Evolutionary conservation across 2,329 filamentous ascomycete genomes (phyloP).

Genomic region (Clarireedia paspali): DNA sequence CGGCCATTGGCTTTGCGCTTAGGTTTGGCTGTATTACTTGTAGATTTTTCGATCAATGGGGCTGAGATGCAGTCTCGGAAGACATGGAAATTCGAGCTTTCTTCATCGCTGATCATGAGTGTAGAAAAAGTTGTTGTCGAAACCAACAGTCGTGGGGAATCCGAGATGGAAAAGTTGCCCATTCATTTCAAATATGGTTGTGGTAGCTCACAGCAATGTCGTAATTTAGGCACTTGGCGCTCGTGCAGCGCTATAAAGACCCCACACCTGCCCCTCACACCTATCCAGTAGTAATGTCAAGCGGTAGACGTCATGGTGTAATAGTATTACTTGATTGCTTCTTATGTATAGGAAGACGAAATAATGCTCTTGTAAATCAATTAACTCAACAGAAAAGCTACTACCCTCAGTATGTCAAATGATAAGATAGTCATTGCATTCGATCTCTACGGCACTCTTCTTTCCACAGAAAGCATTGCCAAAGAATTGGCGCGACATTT

Average conservation of each 20-base stretch:
- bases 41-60: conserved; percentile 55
- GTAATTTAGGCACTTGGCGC: too few relatives aligned
- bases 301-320: too few relatives aligned
- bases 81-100: conserved; percentile 51
- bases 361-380: too few relatives aligned
- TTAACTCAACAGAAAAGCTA: not conserved
- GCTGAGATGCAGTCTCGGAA: conserved; percentile 71
- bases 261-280: too few relatives aligned
- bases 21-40: conserved; percentile 32
- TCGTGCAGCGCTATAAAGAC: too few relatives aligned
- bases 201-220: too few relatives aligned
- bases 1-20: conserved; percentile 34
- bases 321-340: too few relatives aligned
- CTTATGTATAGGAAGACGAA: too few relatives aligned
- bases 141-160: not conserved
- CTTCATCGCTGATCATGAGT: conserved; percentile 19
- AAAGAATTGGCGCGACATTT: conserved; percentile 49
- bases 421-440: conserved; percentile 53
- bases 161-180: too few relatives aligned
- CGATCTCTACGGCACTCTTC: conserved; percentile 67
- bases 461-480: conserved; percentile 64
- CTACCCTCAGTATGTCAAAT: conserved; percentile 20
- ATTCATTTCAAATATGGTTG: too few relatives aligned
- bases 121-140: not conserved
- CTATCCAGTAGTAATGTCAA: too few relatives aligned